A percentile compares a stretch with the other conserved stretches of the same genome.
These are phyloP conservation scores for Alternaria arbusti DNA, from an alignment of 2,329 filamentous ascomycete species.

Conservation along the genomic window DNA sequence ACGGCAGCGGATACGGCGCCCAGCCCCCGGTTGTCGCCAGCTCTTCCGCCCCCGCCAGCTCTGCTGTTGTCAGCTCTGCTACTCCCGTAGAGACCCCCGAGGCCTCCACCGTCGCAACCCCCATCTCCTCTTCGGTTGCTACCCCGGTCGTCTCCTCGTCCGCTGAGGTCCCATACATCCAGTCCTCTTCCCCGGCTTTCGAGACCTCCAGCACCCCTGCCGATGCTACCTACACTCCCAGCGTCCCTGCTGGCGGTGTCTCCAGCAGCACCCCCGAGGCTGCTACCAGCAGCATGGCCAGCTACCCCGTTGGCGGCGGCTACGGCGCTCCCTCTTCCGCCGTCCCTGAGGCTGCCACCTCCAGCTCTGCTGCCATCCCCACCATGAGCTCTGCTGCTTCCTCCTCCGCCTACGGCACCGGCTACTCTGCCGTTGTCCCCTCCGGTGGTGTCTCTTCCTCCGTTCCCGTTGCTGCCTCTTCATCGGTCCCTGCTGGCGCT, in stretches of 20 bases:
- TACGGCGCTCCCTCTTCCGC: neutral
- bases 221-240: constrained; percentile 12
- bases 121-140: constrained; percentile 3
- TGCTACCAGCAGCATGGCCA: constrained; percentile 1
- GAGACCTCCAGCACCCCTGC: constrained; percentile 12
- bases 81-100: constrained; percentile 2
- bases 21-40: neutral
- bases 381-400: neutral
- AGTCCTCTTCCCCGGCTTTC: constrained; percentile 9
- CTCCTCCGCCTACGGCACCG: constrained; percentile 7
- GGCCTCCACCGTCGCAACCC: neutral
- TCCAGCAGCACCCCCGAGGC: neutral
- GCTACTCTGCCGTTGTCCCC: neutral
- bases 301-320: constrained; percentile 9
- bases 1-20: constrained; percentile 8
- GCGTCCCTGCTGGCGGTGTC: neutral
- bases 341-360: neutral
- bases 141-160: neutral
- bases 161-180: constrained; percentile 11
- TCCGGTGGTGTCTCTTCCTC: constrained; percentile 4
- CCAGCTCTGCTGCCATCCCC: neutral
- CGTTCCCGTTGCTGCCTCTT: constrained; percentile 3
- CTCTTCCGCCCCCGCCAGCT: constrained; percentile 8
- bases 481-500: neutral
- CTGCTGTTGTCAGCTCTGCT: constrained; percentile 11